phyloP scores from a whole-genome alignment of 2,329 filamentous ascomycete genomes.

The Aphanocladium album region DNA sequence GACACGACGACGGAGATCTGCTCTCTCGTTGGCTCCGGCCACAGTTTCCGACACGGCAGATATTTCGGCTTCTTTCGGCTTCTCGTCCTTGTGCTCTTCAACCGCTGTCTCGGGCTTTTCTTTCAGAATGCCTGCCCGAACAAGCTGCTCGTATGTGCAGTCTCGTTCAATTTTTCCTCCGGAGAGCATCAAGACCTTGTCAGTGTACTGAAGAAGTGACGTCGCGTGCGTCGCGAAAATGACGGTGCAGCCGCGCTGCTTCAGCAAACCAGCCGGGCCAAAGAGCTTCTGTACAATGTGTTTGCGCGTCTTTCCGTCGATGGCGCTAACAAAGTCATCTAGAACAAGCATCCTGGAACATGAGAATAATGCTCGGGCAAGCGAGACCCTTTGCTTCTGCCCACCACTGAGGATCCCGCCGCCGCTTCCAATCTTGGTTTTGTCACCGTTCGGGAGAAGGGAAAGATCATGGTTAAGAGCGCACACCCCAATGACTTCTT shows the following conservation, averaged over 20 bases:
- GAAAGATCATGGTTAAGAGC: conserved; percentile 22
- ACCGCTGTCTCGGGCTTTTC: background rate
- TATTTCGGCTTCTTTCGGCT: background rate
- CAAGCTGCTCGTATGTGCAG: background rate
- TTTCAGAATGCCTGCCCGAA: background rate
- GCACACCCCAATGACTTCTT: conserved; percentile 22
- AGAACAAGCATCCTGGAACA: conserved; percentile 21
- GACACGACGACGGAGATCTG: conserved; percentile 8
- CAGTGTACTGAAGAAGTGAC: background rate
- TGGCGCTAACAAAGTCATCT: conserved; percentile 29
- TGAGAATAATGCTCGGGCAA: conserved; percentile 28
- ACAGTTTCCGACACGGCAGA: background rate
- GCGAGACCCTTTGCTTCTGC: conserved; percentile 28
- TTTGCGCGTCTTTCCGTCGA: conserved; percentile 21
- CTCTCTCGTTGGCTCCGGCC: background rate
- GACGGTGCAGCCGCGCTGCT: conserved; percentile 13
- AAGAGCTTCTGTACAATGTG: conserved; percentile 8
- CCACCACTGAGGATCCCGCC: conserved; percentile 35
- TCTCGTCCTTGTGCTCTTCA: background rate
- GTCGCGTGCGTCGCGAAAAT: conserved; percentile 9
- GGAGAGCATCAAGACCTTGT: background rate
- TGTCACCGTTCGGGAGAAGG: conserved; percentile 27
- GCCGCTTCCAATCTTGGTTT: conserved; percentile 29
- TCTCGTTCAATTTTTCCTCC: background rate
- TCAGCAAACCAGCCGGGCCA: conserved; percentile 13